Evolutionary conservation across 2,329 filamentous ascomycete genomes (phyloP), one percentile per base, ranked within the genome.

Genomic region (Graphilbum ipis-grandicollis): DNA sequence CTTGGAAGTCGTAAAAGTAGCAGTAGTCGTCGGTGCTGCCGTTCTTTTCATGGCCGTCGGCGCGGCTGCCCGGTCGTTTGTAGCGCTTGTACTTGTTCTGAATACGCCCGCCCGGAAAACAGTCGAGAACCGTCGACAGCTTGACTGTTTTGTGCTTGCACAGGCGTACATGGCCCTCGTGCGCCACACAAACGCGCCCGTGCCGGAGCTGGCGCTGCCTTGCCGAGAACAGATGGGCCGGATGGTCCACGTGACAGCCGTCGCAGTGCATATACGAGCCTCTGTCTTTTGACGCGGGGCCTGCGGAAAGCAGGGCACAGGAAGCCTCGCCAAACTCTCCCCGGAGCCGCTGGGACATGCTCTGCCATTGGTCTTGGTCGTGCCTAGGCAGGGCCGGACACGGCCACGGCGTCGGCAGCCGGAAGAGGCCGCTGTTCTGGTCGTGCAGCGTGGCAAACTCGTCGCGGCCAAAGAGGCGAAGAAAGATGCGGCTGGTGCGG

Each of bases 81-180:
- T 19, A 32, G 33, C 10, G 9, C 14, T 17, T 29, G 21, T 23
- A 17, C 18, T 31, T 15, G 19, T 31, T 31, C 4, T 23, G 4
- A 9, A 36, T 30, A 7, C 34, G 28, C 28, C 18, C 28, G 9
- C 5, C 18, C 3, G 19, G 18, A 10, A 36, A 18, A 14, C 26
- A 17, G 17, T 4, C 2, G 13, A 15, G 18, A 10, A 37, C 21
- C 3, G 21, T 15, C 7, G 29, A 5, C 10, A 14, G 10, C 4
- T 19, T 21, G 9, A 33, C 30, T 10, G 29, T 33, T 15, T 33
- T 33, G 21, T 37, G 35, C 21, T 25, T 9, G 21, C 35, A 37
- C 19, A 37, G 29, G 8, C 35, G 35, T 10, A 37, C 22, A 21
- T 37, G 35, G 29, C 35, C 35, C 17, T 33, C 22, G 17, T 33